phyloP scores from a whole-genome alignment of 208 protist species.

The Phytomonas francai region DNA sequence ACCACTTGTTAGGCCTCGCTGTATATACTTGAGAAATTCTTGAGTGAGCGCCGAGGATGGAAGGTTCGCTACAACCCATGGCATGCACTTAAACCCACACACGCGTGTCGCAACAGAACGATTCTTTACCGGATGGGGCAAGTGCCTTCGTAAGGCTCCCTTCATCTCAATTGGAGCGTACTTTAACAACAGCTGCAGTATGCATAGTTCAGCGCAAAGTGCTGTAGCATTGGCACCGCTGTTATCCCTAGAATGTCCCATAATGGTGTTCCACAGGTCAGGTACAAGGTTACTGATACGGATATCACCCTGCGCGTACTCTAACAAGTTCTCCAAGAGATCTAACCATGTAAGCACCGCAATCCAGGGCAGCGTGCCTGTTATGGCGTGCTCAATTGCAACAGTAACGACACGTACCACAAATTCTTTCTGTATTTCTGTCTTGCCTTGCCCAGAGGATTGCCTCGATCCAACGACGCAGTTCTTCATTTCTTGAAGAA shows the following conservation, averaged over 20 bases:
- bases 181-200: slow-evolving; percentile 45
- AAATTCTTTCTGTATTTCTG: slow-evolving; percentile 7
- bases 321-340: slow-evolving; percentile 24
- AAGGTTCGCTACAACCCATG: slow-evolving; percentile 18
- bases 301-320: slow-evolving; percentile 8
- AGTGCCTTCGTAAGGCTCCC: slow-evolving; percentile 22
- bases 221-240: slow-evolving; percentile 18
- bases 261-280: slow-evolving; percentile 12
- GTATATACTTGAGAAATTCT: slow-evolving; percentile 21
- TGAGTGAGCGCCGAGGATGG: slow-evolving; percentile 4
- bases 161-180: slow-evolving; percentile 21
- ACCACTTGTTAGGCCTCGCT: slow-evolving; percentile 17
- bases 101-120: slow-evolving; percentile 27
- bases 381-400: slow-evolving; percentile 27
- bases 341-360: slow-evolving; percentile 31
- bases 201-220: slow-evolving; percentile 23
- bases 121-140: slow-evolving; percentile 50
- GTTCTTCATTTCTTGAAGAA: slow-evolving; percentile 6
- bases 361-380: slow-evolving; percentile 37
- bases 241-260: slow-evolving; percentile 13
- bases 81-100: slow-evolving; percentile 30
- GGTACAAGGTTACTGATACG: slow-evolving; percentile 17
- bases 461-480: not conserved
- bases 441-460: not conserved
- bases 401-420: slow-evolving; percentile 21